Percentiles rank a stretch among this genome's conserved stretches.
Conservation (phyloP, 1,284 basidiomycete genomes). For the Apiotrichum domesticum region DNA sequence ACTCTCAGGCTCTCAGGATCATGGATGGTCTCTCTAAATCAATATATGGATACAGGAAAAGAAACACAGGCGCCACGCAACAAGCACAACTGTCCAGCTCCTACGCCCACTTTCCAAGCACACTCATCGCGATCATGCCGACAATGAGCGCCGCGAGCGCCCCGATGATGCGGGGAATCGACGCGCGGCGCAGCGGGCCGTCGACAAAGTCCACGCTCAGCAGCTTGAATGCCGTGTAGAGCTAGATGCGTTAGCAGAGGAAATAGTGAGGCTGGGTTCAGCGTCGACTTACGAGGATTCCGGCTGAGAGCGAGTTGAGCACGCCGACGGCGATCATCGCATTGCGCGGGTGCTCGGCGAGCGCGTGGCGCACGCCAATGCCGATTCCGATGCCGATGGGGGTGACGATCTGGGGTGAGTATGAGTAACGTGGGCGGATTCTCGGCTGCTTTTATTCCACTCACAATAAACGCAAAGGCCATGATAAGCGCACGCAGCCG, state of each 20-base stretch:
- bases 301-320: constrained; percentile 29
- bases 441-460: background rate
- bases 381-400: constrained; percentile 33
- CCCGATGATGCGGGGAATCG: constrained; percentile 15
- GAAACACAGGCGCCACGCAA: no score
- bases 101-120: constrained; percentile 45
- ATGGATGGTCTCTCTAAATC: no score
- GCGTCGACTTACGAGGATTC: constrained; percentile 11
- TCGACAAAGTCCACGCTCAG: constrained; percentile 26
- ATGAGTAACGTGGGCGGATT: no score
- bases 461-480: constrained; percentile 23
- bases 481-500: constrained; percentile 16
- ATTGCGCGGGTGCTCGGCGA: constrained; percentile 31
- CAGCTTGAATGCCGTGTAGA: constrained; percentile 35
- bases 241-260: constrained; percentile 3
- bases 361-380: constrained; percentile 33
- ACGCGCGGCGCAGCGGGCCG: constrained; percentile 22
- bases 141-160: constrained; percentile 24
- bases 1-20: no score
- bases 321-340: constrained; percentile 36
- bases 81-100: no score
- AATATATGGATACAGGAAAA: no score
- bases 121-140: constrained; percentile 39
- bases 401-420: constrained; percentile 15
- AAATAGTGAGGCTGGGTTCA: background rate